These are phyloP conservation scores for Betula pendula DNA, from an alignment of 306 rosid species.

Conservation along the genomic window DNA sequence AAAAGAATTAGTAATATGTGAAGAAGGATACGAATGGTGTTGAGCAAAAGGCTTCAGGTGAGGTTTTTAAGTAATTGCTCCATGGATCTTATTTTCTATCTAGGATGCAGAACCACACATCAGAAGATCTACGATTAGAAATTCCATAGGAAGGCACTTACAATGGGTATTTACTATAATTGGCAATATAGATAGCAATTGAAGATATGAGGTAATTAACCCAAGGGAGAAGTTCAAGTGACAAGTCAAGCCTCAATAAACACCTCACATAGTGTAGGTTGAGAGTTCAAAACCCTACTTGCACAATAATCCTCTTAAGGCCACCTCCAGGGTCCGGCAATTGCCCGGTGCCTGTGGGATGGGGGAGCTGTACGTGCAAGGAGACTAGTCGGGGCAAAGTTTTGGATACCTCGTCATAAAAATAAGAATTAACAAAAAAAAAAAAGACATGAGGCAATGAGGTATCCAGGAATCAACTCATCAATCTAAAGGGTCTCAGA, in stretches of 20 bases:
- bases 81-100: too few relatives aligned
- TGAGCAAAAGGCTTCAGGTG: not conserved
- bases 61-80: not conserved
- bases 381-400: too few relatives aligned
- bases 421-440: too few relatives aligned
- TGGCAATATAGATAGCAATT: not conserved
- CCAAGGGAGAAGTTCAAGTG: too few relatives aligned
- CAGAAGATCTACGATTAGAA: not conserved
- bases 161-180: not conserved
- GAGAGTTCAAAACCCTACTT: too few relatives aligned
- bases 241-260: too few relatives aligned
- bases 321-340: too few relatives aligned
- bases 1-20: not conserved
- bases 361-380: too few relatives aligned
- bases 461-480: not conserved
- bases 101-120: not conserved
- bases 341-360: too few relatives aligned
- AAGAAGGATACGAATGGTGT: not conserved
- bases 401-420: too few relatives aligned
- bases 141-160: not conserved
- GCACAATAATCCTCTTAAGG: too few relatives aligned
- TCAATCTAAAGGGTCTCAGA: not conserved
- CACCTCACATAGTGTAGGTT: too few relatives aligned
- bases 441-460: not conserved
- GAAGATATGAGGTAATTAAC: not conserved